Conservation (phyloP, 352 stramenopile species). For the Phytophthora foliorum region DNA sequence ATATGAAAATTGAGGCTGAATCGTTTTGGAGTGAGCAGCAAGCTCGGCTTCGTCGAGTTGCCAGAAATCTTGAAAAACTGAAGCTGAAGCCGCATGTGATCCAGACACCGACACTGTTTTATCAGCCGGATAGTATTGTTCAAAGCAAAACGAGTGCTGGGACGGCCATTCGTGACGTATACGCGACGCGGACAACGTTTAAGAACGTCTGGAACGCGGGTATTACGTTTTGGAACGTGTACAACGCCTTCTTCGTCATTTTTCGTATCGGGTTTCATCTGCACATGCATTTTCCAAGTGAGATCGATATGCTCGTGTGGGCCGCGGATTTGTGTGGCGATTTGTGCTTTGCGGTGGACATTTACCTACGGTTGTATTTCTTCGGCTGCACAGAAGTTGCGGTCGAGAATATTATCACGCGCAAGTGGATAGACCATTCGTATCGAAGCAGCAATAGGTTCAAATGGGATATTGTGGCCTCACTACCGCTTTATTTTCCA, state of each 20-base stretch:
- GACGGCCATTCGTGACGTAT: no score
- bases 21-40: conserved; percentile 57
- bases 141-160: no score
- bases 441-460: conserved; percentile 52
- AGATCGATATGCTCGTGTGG: conserved; percentile 33
- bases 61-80: conserved; percentile 53
- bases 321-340: conserved; percentile 67
- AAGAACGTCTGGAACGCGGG: conserved; percentile 57
- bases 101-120: conserved; percentile 65
- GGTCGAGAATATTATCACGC: no score
- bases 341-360: conserved; percentile 57
- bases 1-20: conserved; percentile 62
- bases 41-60: conserved; percentile 47
- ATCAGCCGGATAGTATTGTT: no score
- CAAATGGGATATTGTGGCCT: conserved; percentile 65
- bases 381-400: conserved; percentile 59
- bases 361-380: conserved; percentile 78
- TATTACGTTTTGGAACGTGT: conserved; percentile 72
- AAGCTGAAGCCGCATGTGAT: conserved; percentile 71
- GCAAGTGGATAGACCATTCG: no score
- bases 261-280: conserved; percentile 78
- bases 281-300: conserved; percentile 46
- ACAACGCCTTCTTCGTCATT: conserved; percentile 72
- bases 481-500: conserved; percentile 55
- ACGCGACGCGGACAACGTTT: conserved; percentile 41